Evolutionary conservation across 2,329 filamentous ascomycete genomes (phyloP), one percentile per base, ranked within the genome.

Genomic region (Phyllosticta citribraziliensis): DNA sequence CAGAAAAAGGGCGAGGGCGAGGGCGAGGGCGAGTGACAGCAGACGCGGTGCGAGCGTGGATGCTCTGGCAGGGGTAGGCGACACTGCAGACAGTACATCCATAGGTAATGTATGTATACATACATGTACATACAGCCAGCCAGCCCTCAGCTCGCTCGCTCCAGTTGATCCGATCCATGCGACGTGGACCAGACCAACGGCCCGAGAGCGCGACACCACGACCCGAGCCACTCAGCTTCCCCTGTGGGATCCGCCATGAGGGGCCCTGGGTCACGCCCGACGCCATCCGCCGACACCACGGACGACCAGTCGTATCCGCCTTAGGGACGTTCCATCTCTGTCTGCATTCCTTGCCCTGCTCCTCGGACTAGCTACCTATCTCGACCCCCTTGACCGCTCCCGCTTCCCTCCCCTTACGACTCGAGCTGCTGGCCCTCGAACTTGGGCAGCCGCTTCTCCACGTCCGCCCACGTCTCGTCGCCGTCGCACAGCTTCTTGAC

Each of bases 361-460:
- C 2, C 33, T 40, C 33, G 33, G 33, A 40, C 33, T 40, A 12
- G 33, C 33, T 40, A 40, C 33, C 33, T 40, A 40, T 40, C 33
- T 40, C 33, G 33, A 12, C 14, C 2, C 30, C 30, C 12, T 33
- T 33, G 30, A 33, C 30, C 30, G 22, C 22, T 3, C 3, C 3
- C 22, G 2, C 22, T 22, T 33, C 30, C 30, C 30, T 12, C 5
- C 30, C 12, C 30, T 33, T 40, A 40, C 63, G 68, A 79, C 64
- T 82, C 79, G 56, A 79, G 71, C 64, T 82, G 80, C 77, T 96
- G 91, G 57, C 86, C 84, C 74, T 92, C 87, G 73, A 96, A 97
- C 64, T 86, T 85, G 27, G 93, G 93, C 68, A 97, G 79, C 70
- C 91, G 86, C 65, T 82, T 81, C 74, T 87, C 81, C 47, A 97